Evolutionary conservation across 179 eudicot species (phyloP).

Genomic region (Vitellaria paradoxa): DNA sequence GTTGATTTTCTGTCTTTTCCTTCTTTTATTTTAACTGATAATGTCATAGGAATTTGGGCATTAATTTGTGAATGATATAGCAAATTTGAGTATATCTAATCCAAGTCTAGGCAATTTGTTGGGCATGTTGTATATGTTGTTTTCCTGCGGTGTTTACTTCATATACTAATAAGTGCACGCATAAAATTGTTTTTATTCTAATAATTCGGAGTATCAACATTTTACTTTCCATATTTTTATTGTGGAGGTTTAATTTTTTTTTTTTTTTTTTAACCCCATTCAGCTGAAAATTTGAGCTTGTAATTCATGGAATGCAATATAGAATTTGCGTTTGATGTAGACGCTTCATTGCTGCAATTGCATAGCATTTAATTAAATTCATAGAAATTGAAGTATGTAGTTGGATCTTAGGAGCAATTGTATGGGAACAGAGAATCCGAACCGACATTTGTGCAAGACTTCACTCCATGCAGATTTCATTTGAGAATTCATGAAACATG

Average conservation of each 20-base stretch:
- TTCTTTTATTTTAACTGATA: neutral
- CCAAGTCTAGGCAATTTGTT: neutral
- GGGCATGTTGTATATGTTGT: neutral
- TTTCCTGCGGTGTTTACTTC: neutral
- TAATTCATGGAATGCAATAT: neutral
- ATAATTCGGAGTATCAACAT: neutral
- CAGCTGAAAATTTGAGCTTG: neutral
- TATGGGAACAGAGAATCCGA: too few species aligned
- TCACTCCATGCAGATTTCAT: neutral
- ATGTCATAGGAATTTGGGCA: neutral
- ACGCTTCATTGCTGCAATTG: neutral
- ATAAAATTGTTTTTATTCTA: neutral
- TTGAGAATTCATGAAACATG: neutral
- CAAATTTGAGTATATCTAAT: neutral
- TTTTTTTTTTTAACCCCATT: neutral
- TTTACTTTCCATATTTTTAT: neutral
- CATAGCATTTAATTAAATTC: neutral
- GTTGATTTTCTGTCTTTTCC: neutral
- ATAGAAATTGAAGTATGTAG: neutral
- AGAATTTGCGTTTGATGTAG: neutral
- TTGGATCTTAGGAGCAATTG: neutral
- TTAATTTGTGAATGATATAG: neutral
- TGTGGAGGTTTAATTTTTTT: neutral
- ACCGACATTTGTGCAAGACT: neutral
- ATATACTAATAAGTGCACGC: neutral